Percentiles rank a stretch among this genome's conserved stretches.
Conservation (phyloP, 768 basidiomycete species). For the Russula lepida region DNA sequence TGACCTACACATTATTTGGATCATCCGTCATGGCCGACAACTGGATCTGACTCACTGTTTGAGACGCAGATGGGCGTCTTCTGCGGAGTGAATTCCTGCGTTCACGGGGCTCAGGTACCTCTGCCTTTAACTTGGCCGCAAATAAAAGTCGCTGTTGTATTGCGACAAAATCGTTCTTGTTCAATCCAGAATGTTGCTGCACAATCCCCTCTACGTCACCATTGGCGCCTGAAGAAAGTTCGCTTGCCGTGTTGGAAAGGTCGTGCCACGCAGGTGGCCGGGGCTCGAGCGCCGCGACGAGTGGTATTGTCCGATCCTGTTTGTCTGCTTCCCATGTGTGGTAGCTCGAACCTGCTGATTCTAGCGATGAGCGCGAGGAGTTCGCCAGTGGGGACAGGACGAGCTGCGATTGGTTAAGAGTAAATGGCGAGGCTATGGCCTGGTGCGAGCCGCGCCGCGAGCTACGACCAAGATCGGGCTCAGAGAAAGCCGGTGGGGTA, state of each 20-base stretch:
- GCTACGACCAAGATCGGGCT: conserved; percentile 26
- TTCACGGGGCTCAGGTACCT: conserved; percentile 48
- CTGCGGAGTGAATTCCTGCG: conserved; percentile 64
- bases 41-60: conserved; percentile 40
- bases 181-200: conserved; percentile 56
- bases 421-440: conserved; percentile 41
- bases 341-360: conserved; percentile 77
- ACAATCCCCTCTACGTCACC: conserved; percentile 62
- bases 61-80: conserved; percentile 75
- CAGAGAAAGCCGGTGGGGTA: conserved; percentile 42
- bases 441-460: conserved; percentile 13
- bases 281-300: conserved; percentile 47
- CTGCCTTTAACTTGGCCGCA: conserved; percentile 49
- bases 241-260: conserved; percentile 34
- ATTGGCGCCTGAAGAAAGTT: conserved; percentile 40
- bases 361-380: conserved; percentile 72
- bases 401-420: conserved; percentile 45
- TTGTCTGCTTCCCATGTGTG: conserved; percentile 65
- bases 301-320: conserved; percentile 42
- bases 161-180: conserved; percentile 55
- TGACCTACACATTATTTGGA: conserved; percentile 34
- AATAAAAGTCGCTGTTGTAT: conserved; percentile 74
- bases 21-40: background rate
- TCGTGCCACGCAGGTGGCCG: conserved; percentile 59
- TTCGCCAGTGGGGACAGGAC: conserved; percentile 65